phyloP scores from a whole-genome alignment of 495 filamentous ascomycete species.

The Articulospora tetracladia region DNA sequence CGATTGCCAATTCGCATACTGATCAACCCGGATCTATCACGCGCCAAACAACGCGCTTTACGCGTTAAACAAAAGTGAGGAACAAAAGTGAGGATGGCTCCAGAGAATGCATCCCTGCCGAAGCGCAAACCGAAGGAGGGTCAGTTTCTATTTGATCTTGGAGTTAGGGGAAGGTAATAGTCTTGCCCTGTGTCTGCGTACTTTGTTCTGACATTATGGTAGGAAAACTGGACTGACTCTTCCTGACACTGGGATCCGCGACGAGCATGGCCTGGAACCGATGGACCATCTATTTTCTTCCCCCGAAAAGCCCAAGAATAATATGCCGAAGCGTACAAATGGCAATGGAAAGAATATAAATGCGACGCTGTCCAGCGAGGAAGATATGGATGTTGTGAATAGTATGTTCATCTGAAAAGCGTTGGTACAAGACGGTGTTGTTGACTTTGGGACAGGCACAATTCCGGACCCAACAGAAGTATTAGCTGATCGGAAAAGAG shows the following conservation, averaged over 20 bases:
- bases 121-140: slow-evolving; percentile 26
- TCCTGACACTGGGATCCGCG: slow-evolving; percentile 72
- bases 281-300: slow-evolving; percentile 87
- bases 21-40: background rate
- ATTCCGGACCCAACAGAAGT: slow-evolving; percentile 40
- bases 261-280: slow-evolving; percentile 88
- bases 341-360: slow-evolving; percentile 6
- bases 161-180: slow-evolving; percentile 43
- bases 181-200: background rate
- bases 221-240: slow-evolving; percentile 79
- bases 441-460: slow-evolving; percentile 33
- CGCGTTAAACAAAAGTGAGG: background rate
- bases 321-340: background rate
- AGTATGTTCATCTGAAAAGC: slow-evolving; percentile 14
- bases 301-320: slow-evolving; percentile 56
- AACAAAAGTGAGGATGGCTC: slow-evolving; percentile 24
- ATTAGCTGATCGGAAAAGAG: slow-evolving; percentile 24
- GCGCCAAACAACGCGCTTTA: slow-evolving; percentile 28
- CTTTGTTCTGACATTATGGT: background rate
- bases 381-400: slow-evolving; percentile 26
- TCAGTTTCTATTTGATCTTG: slow-evolving; percentile 44
- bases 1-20: no score
- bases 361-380: slow-evolving; percentile 20
- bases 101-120: slow-evolving; percentile 4
- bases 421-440: background rate